Base-by-base conservation (phyloP, 192 early-diverging fungal species). In the Coemansia sp. region DNA sequence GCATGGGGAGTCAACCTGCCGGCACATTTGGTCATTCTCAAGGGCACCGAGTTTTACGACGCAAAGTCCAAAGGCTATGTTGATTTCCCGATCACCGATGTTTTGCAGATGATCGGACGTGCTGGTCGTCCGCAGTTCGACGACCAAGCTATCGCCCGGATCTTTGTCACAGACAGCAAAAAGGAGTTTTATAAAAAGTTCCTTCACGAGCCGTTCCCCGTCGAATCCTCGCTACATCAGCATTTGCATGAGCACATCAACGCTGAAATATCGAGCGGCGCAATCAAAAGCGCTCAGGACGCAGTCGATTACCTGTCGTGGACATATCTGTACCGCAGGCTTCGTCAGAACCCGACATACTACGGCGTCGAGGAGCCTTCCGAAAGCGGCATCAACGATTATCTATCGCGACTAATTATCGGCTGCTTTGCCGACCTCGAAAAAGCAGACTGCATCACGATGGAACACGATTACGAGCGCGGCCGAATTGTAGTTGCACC, bases 111-210 rank as follows among this genome's bases (percentile, higher is more conserved):
- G 96, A 95, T 99, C 88, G 98, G 96, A 18, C 90, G 96, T 64
- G 98, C 98, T 6, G 96, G 88, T 20, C 88, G 98, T 48, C 96
- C 95, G 8, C 95, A 97, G 81, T 98, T 95, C 64, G 97, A 98
- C 75, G 88, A 93, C 69, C 89, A 88, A 32, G 97, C 95, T 25
- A 86, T 97, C 40, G 95, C 96, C 2, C 84, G 90, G 10, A 92
- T 99, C 56, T 89, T 99, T 72, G 96, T 98, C 0, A 93, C 94
- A 28, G 98, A 97, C 66, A 75, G 85, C 25, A 99, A 99, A 69
- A 96, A 97, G 85, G 93, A 97, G 69, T 99, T 98, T 83, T 99
- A 97, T 85, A 96, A 96, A 61, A 93, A 91, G 82, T 99, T 99
- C 74, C 84, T 99, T 54, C 93, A 96, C 69, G 93, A 96, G 68